A percentile compares a stretch with the other conserved stretches of the same genome.
Evolutionary conservation across 108 stramenopile genomes (phyloP).

Genomic region (Schizochytrium sp.): DNA sequence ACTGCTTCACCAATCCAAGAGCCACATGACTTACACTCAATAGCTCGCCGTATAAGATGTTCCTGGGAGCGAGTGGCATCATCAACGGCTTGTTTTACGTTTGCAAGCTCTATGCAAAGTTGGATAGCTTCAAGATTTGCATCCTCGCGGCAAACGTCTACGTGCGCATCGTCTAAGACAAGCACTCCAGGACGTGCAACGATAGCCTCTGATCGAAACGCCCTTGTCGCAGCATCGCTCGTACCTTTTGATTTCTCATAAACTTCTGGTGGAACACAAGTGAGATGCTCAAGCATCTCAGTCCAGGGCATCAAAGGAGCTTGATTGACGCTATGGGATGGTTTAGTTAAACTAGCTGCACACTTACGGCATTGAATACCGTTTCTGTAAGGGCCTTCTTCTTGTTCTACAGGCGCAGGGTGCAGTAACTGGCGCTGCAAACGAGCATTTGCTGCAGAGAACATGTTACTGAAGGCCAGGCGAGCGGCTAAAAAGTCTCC

Average conservation of each 20-base stretch:
- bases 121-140: not conserved
- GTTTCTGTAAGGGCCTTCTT: not conserved
- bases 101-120: slow-evolving; percentile 12
- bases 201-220: slow-evolving; percentile 5
- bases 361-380: slow-evolving; percentile 1
- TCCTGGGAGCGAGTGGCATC: not conserved
- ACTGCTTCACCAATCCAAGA: slow-evolving; percentile 16
- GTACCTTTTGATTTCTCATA: not conserved
- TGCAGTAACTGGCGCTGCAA: slow-evolving; percentile 31
- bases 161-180: slow-evolving; percentile 10
- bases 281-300: slow-evolving; percentile 53
- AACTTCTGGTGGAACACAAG: slow-evolving; percentile 49
- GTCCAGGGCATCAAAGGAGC: slow-evolving; percentile 24
- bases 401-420: not conserved
- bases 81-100: slow-evolving; percentile 7
- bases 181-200: not conserved
- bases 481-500: slow-evolving; percentile 46
- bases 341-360: not conserved
- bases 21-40: not conserved
- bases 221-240: not conserved
- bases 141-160: slow-evolving; percentile 2
- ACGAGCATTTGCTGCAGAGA: slow-evolving; percentile 34
- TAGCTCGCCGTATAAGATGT: not conserved
- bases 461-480: slow-evolving; percentile 21
- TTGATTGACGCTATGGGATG: not conserved